phyloP scores from a whole-genome alignment of 495 filamentous ascomycete genomes.

The Penicillium manginii region DNA sequence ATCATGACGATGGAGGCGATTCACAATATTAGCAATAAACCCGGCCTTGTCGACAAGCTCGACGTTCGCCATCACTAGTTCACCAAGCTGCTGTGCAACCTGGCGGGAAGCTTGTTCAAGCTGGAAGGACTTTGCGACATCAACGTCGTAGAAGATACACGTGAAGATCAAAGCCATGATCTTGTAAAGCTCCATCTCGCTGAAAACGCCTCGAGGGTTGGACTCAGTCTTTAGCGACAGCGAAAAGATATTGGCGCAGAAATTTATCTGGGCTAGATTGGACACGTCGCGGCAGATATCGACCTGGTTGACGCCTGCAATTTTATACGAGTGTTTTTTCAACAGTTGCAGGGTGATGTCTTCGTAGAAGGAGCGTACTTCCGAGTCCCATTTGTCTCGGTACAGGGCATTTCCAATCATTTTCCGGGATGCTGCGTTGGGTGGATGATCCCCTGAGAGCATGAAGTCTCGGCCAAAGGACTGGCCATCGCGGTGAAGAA shows the following conservation, averaged over 20 bases:
- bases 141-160: slow-evolving; percentile 67
- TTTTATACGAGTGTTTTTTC: slow-evolving; percentile 48
- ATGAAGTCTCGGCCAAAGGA: slow-evolving; percentile 56
- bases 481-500: slow-evolving; percentile 45
- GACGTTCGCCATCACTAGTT: slow-evolving; percentile 63
- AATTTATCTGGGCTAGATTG: slow-evolving; percentile 63
- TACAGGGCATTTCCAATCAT: slow-evolving; percentile 55
- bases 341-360: slow-evolving; percentile 56
- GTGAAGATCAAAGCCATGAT: slow-evolving; percentile 62
- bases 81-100: slow-evolving; percentile 61
- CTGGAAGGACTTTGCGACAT: slow-evolving; percentile 65
- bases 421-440: slow-evolving; percentile 49
- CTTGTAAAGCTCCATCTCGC: slow-evolving; percentile 61
- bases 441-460: slow-evolving; percentile 55
- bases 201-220: slow-evolving; percentile 60
- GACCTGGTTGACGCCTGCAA: slow-evolving; percentile 60
- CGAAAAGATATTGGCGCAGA: slow-evolving; percentile 64
- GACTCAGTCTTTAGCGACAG: slow-evolving; percentile 65
- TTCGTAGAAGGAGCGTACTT: slow-evolving; percentile 57
- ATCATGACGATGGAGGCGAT: slow-evolving; percentile 44
- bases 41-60: slow-evolving; percentile 59
- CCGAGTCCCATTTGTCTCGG: slow-evolving; percentile 50
- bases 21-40: slow-evolving; percentile 52
- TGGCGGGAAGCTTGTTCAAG: slow-evolving; percentile 58
- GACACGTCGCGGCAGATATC: slow-evolving; percentile 67